Percentiles rank a stretch among this genome's conserved stretches.
These are phyloP conservation scores for Metschnikowia baotianmanensis DNA, from an alignment of 805 yeast genomes.

Conservation along the genomic window DNA sequence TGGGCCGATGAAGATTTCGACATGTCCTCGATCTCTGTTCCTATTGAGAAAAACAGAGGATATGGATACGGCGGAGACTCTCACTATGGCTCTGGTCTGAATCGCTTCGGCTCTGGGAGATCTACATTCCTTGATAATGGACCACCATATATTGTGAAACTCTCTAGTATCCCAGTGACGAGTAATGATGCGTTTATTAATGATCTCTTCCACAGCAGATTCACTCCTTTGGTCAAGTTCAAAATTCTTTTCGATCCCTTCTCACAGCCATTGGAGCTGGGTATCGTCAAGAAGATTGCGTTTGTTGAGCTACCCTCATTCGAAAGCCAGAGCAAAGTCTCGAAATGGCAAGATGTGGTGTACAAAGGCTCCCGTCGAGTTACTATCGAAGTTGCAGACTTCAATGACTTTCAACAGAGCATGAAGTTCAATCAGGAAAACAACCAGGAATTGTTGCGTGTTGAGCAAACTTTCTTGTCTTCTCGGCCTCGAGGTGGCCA, in stretches of 20 bases:
- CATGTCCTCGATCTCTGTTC: conserved; percentile 45
- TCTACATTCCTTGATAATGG: conserved; percentile 21
- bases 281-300: conserved; percentile 52
- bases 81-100: conserved; percentile 6
- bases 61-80: conserved; percentile 10
- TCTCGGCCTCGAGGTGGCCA: conserved; percentile 18
- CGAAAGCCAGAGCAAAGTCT: conserved; percentile 54
- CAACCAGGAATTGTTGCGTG: conserved; percentile 27
- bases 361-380: conserved; percentile 43
- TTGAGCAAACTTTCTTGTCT: conserved; percentile 30
- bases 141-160: conserved; percentile 67
- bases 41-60: conserved; percentile 39
- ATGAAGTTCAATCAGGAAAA: conserved; percentile 39
- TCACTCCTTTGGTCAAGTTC: conserved; percentile 54
- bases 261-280: conserved; percentile 35
- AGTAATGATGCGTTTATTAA: conserved; percentile 50
- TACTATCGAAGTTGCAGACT: conserved; percentile 39
- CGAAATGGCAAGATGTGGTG: conserved; percentile 62
- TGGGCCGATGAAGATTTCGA: conserved; percentile 49
- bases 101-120: conserved; percentile 10
- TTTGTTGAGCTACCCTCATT: conserved; percentile 56
- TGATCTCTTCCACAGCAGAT: conserved; percentile 63
- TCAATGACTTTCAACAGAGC: conserved; percentile 39
- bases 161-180: conserved; percentile 57
- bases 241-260: conserved; percentile 58